These are phyloP conservation scores for Aspergillus coremiiformis DNA, from an alignment of 495 filamentous ascomycete species.

Conservation along the genomic window DNA sequence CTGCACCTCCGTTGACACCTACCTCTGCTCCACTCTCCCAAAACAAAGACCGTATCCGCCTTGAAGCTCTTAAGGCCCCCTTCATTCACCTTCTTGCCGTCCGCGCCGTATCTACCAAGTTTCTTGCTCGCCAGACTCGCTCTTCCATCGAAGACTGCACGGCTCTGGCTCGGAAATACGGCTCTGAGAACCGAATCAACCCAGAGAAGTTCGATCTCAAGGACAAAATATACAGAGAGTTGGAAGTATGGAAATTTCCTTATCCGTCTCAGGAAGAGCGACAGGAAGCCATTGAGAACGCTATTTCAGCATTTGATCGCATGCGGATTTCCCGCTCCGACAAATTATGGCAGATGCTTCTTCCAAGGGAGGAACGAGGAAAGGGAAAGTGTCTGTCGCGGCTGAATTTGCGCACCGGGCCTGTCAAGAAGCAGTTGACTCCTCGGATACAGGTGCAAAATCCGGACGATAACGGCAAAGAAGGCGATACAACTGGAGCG, in stretches of 20 bases:
- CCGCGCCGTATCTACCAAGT: conserved; percentile 49
- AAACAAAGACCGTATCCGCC: conserved; percentile 45
- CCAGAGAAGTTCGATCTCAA: conserved; percentile 58
- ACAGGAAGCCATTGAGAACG: conserved; percentile 72
- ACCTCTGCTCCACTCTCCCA: conserved; percentile 47
- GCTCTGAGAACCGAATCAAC: conserved; percentile 52
- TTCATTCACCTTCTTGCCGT: conserved; percentile 68
- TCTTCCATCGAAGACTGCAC: conserved; percentile 51
- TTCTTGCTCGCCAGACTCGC: conserved; percentile 50
- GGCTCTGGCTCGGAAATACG: conserved; percentile 46
- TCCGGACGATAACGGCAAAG: conserved; percentile 42
- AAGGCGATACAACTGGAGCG: conserved; percentile 36
- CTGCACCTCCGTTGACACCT: conserved; percentile 29
- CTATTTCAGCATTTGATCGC: conserved; percentile 74
- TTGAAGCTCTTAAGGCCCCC: conserved; percentile 46
- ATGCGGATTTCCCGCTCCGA: conserved; percentile 65
- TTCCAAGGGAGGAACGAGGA: conserved; percentile 65
- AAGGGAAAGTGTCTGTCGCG: conserved; percentile 76
- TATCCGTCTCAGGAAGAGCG: conserved; percentile 63
- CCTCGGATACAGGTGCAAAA: conserved; percentile 53
- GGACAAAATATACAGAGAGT: conserved; percentile 69
- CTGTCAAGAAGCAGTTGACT: conserved; percentile 43
- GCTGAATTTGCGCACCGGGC: conserved; percentile 54
- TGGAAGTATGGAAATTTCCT: conserved; percentile 73
- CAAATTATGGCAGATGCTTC: conserved; percentile 70